These are phyloP conservation scores for Aureobasidium mangrovei DNA, from an alignment of 2,329 filamentous ascomycete species.

Conservation along the genomic window DNA sequence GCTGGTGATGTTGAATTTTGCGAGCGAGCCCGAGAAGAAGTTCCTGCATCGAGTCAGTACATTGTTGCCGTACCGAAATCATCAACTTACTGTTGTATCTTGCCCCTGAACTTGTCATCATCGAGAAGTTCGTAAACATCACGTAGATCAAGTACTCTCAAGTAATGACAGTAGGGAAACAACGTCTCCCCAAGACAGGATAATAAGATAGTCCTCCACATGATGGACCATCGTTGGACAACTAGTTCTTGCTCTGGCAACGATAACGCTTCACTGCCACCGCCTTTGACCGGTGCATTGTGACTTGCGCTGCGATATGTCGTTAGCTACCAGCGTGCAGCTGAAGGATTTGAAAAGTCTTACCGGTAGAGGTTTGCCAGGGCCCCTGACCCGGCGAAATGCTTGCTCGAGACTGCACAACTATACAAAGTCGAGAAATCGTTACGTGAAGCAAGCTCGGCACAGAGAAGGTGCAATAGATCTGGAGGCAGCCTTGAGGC, in stretches of 20 bases:
- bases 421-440: slow-evolving; percentile 55
- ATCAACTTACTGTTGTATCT: slow-evolving; percentile 46
- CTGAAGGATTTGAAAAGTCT: slow-evolving; percentile 15
- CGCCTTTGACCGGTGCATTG: slow-evolving; percentile 36
- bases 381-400: slow-evolving; percentile 48
- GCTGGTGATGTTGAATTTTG: slow-evolving; percentile 32
- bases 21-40: slow-evolving; percentile 44
- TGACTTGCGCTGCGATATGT: slow-evolving; percentile 32
- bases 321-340: background rate
- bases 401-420: slow-evolving; percentile 47
- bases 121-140: slow-evolving; percentile 52
- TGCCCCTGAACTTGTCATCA: slow-evolving; percentile 48
- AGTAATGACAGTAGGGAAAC: slow-evolving; percentile 62
- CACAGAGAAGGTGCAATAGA: slow-evolving; percentile 52
- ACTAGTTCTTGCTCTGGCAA: slow-evolving; percentile 37
- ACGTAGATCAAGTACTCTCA: slow-evolving; percentile 54
- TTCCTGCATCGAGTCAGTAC: slow-evolving; percentile 25
- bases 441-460: slow-evolving; percentile 46
- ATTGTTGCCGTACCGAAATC: slow-evolving; percentile 20
- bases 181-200: slow-evolving; percentile 52
- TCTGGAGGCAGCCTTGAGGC: slow-evolving; percentile 43
- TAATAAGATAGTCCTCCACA: slow-evolving; percentile 61
- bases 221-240: slow-evolving; percentile 50
- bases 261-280: slow-evolving; percentile 33
- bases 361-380: slow-evolving; percentile 57